phyloP scores from a whole-genome alignment of 257 asterid species.

The Solanum boliviense region DNA sequence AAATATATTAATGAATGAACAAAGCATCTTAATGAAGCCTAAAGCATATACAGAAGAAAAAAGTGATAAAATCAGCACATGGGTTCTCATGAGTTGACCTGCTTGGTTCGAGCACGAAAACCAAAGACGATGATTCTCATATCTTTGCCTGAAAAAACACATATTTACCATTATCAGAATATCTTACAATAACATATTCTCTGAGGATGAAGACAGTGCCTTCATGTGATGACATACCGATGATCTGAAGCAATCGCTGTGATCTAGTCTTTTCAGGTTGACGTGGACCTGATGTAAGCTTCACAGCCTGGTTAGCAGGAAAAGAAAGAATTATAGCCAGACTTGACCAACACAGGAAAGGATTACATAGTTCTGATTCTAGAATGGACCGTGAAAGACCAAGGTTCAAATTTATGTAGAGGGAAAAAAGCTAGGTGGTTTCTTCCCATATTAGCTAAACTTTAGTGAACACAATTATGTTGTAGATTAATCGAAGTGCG shows the following conservation, averaged over 20 bases:
- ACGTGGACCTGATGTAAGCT: slow-evolving; percentile 54
- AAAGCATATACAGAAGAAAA: not conserved
- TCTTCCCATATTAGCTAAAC: not conserved
- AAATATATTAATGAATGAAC: not conserved
- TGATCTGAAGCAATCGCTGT: slow-evolving; percentile 78
- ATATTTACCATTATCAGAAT: not conserved
- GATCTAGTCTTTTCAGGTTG: slow-evolving; percentile 65
- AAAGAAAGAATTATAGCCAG: slow-evolving; percentile 1
- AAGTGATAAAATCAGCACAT: slow-evolving; percentile 8
- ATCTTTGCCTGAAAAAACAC: slow-evolving; percentile 66
- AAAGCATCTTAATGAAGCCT: not conserved
- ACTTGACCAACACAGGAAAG: not conserved
- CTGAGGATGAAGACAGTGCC: not conserved
- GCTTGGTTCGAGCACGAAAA: slow-evolving; percentile 88
- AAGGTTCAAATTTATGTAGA: not conserved
- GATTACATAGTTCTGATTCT: not conserved
- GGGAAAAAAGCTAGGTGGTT: not conserved
- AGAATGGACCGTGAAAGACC: not conserved
- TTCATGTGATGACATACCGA: slow-evolving; percentile 42
- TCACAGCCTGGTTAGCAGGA: slow-evolving; percentile 42
- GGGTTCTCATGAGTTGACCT: slow-evolving; percentile 40
- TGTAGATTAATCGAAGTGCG: not conserved
- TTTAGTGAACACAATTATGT: not conserved
- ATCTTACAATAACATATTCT: not conserved
- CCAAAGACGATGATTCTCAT: slow-evolving; percentile 91